A percentile compares a stretch with the other conserved stretches of the same genome.
phyloP scores from a whole-genome alignment of 2,329 filamentous ascomycete genomes.

The Colletotrichum filicis region DNA sequence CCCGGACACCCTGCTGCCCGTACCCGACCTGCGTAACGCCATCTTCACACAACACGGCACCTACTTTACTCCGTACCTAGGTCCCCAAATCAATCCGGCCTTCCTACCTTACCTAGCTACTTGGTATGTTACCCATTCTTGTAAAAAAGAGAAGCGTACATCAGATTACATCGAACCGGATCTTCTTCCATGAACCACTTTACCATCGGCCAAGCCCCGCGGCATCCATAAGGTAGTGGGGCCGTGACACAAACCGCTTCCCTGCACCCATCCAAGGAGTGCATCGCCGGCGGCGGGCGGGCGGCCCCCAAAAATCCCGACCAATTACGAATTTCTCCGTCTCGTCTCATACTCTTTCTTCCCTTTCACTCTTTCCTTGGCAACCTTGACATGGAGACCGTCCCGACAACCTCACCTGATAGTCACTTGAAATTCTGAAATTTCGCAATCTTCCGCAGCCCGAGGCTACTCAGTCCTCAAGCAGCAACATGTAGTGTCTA shows the following conservation, averaged over 20 bases:
- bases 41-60: not conserved
- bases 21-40: not conserved
- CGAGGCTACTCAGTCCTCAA: no score
- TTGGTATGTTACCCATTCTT: no score
- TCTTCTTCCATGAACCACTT: not conserved
- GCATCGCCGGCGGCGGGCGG: no score
- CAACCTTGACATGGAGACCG: not conserved
- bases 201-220: constrained; percentile 1
- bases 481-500: no score
- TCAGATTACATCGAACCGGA: not conserved
- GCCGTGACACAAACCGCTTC: not conserved
- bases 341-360: constrained; percentile 11
- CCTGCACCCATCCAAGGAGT: not conserved
- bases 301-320: not conserved
- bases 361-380: not conserved
- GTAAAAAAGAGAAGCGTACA: no score
- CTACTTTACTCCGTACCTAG: no score
- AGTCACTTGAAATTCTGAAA: not conserved
- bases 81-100: no score
- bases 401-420: constrained; percentile 9
- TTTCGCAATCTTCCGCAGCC: no score
- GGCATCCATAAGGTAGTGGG: not conserved
- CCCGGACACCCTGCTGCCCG: not conserved
- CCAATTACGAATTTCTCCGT: constrained; percentile 35
- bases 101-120: no score